Percentiles rank a stretch among this genome's conserved stretches.
These are phyloP conservation scores for Agastache rugosa DNA, from an alignment of 257 asterid species.

Conservation along the genomic window DNA sequence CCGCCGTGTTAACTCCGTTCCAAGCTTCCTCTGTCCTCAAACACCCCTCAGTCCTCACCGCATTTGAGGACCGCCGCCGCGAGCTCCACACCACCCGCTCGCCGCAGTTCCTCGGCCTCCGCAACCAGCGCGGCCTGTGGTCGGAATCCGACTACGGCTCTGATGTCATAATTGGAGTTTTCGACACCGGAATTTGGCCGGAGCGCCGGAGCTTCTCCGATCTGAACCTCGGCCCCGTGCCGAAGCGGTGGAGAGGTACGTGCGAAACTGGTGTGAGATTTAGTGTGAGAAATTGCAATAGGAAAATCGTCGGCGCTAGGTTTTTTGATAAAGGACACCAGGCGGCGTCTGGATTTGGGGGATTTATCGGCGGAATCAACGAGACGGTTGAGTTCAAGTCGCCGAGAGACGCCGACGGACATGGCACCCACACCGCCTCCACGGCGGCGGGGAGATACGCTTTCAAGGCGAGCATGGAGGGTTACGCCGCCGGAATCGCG, in stretches of 20 bases:
- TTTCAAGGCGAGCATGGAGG: constrained; percentile 83
- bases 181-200: constrained; percentile 98
- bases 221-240: constrained; percentile 85
- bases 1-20: constrained; percentile 68
- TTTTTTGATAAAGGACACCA: constrained; percentile 85
- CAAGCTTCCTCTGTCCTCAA: constrained; percentile 65
- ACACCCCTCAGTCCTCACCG: constrained; percentile 79
- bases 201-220: constrained; percentile 93
- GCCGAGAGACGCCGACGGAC: constrained; percentile 96
- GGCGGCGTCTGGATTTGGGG: constrained; percentile 74
- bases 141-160: constrained; percentile 94
- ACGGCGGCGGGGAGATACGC: constrained; percentile 96
- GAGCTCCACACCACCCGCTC: constrained; percentile 94
- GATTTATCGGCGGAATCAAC: constrained; percentile 73
- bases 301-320: constrained; percentile 87
- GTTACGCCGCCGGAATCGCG: constrained; percentile 92
- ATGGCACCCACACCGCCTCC: constrained; percentile 97
- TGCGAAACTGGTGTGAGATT: constrained; percentile 71
- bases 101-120: constrained; percentile 92
- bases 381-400: constrained; percentile 81
- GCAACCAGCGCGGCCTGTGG: constrained; percentile 92
- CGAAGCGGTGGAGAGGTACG: constrained; percentile 76
- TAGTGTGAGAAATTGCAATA: constrained; percentile 57
- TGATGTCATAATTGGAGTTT: constrained; percentile 77
- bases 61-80: constrained; percentile 83